Conservation (phyloP, 2,329 filamentous ascomycete genomes). For the Pyricularia pennisetigena region DNA sequence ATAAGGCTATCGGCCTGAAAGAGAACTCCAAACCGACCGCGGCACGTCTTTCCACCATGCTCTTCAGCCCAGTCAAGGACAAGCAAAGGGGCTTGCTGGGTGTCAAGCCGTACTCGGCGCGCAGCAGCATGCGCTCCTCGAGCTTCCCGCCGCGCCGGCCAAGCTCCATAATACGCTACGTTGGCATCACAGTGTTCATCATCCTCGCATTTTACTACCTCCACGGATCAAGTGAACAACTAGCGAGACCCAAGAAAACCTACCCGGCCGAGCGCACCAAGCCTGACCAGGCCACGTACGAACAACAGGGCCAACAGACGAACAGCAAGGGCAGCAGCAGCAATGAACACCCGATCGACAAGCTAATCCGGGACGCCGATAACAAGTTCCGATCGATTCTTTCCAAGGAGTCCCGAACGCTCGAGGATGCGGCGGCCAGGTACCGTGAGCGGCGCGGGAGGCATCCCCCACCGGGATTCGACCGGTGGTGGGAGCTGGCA, state of each 20-base stretch:
- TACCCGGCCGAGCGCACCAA: not conserved
- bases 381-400: slow-evolving; percentile 30
- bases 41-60: not conserved
- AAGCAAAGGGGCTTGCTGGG: not conserved
- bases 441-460: slow-evolving; percentile 48
- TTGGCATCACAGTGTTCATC: slow-evolving; percentile 22
- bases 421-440: slow-evolving; percentile 40
- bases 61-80: not conserved
- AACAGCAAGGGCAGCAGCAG: slow-evolving; percentile 8
- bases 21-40: too few relatives aligned
- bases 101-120: not conserved
- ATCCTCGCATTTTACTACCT: slow-evolving; percentile 22
- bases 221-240: not conserved
- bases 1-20: too few relatives aligned
- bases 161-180: slow-evolving; percentile 26
- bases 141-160: slow-evolving; percentile 28
- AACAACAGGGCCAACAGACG: not conserved
- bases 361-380: slow-evolving; percentile 36
- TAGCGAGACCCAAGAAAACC: not conserved
- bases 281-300: not conserved
- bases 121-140: slow-evolving; percentile 22
- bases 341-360: slow-evolving; percentile 37
- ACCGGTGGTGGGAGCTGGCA: slow-evolving; percentile 48
- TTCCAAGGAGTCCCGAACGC: slow-evolving; percentile 32
- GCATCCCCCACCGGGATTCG: slow-evolving; percentile 55